Evolutionary conservation across 2,329 filamentous ascomycete genomes (phyloP), one percentile per base, ranked within the genome.

Genomic region (Monosporascus sp.): DNA sequence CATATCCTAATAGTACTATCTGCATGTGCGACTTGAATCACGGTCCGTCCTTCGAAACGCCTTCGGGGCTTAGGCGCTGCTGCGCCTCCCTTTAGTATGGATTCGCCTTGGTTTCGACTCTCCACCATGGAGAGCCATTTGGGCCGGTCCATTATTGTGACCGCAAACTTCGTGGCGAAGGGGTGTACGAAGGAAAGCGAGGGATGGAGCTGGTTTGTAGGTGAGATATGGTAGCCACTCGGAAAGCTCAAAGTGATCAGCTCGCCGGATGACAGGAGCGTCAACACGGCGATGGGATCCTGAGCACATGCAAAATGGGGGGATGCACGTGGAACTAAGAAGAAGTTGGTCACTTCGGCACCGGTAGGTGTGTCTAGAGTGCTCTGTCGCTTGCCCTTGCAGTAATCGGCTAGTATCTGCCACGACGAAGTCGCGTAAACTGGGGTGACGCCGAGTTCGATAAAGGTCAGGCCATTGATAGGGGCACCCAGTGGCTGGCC

Each of bases 51-150:
- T 64, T 96, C 91, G 61, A 90, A 92, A 57, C 90, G 79, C 63
- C 90, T 89, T 41, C 90, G 75, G 7, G 86, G 83, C 58, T 85
- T 83, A 5, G 79, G 77, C 2, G 82, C 86, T 66, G 89, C 86
- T 2, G 85, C 87, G 7, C 94, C 94, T 52, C 94, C 94, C 59
- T 84, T 83, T 2, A 96, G 71, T 38, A 99, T 79, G 9, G 80
- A 80, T 43, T 92, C 91, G 1, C 92, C 92, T 62, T 88, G 85
- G 44, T 85, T 81, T 40, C 93, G 83, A 59, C 83, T 87, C 70
- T 97, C 94, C n/a, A 84, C 83, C 84, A 97, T 87, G 4, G 90
- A 90, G 16, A 97, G 80, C 94, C 94, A 99, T 58, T 86, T 82
- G 7, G 84, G 84, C 27, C 94, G 84, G 48, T 91, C 86, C 11